Conservation (phyloP, 2,329 filamentous ascomycete species). For the Ceratocystis destructans region DNA sequence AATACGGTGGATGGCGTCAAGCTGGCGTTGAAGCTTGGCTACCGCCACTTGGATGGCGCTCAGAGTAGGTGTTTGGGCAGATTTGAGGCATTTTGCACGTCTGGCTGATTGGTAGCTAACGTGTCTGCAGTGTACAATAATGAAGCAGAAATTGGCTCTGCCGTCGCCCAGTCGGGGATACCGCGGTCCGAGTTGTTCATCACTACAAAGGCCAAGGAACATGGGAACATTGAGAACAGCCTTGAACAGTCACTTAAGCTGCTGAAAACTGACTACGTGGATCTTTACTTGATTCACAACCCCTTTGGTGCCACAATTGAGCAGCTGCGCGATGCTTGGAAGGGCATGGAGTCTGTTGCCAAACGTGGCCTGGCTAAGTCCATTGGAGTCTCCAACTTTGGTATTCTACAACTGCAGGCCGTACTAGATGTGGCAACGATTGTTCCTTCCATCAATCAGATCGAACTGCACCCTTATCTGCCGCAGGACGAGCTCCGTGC, state of each 20-base stretch:
- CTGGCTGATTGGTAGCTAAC: not conserved
- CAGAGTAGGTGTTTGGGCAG: constrained; percentile 1
- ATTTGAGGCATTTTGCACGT: too few relatives aligned
- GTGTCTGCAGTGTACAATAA: constrained; percentile 29
- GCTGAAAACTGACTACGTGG: constrained; percentile 39
- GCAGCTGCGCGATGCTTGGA: constrained; percentile 23
- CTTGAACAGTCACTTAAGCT: constrained; percentile 36
- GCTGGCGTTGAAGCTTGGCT: constrained; percentile 11
- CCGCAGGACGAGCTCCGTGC: constrained; percentile 45
- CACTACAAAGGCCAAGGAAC: constrained; percentile 42
- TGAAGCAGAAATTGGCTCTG: constrained; percentile 31
- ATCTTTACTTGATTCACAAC: constrained; percentile 40
- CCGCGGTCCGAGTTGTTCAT: constrained; percentile 33
- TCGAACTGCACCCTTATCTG: constrained; percentile 55
- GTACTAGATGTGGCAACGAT: constrained; percentile 38
- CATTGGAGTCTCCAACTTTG: constrained; percentile 42
- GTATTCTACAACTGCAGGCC: constrained; percentile 29
- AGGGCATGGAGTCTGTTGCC: constrained; percentile 30
- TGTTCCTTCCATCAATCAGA: constrained; percentile 50
- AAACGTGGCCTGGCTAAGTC: constrained; percentile 30
- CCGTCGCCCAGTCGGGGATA: constrained; percentile 30
- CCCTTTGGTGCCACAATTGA: constrained; percentile 20
- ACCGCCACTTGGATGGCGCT: constrained; percentile 13
- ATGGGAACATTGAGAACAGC: constrained; percentile 32
- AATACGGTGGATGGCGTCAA: constrained; percentile 13